These are phyloP conservation scores for Olyra latifolia DNA, from an alignment of 176 grass and related monocot species.

Conservation along the genomic window DNA sequence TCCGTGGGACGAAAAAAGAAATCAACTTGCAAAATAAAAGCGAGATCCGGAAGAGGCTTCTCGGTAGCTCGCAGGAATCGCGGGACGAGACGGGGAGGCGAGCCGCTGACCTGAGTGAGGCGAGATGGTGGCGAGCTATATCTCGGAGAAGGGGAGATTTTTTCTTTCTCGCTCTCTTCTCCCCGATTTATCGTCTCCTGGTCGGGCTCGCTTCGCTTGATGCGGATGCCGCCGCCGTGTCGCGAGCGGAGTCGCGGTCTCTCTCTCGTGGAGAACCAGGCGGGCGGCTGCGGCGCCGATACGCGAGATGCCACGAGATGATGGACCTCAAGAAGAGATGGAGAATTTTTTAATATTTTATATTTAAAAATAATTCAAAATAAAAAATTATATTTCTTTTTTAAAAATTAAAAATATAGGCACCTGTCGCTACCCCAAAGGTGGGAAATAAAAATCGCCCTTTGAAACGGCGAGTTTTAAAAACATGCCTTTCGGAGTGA, in stretches of 20 bases:
- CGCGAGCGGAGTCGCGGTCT: slow-evolving; percentile 33
- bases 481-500: too few relatives aligned
- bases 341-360: too few relatives aligned
- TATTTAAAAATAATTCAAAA: too few relatives aligned
- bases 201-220: too few relatives aligned
- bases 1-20: background rate
- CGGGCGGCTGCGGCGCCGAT: too few relatives aligned
- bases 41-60: slow-evolving; percentile 24
- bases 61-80: background rate
- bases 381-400: too few relatives aligned
- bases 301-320: slow-evolving; percentile 50
- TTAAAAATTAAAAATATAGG: too few relatives aligned
- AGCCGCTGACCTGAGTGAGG: slow-evolving; percentile 38
- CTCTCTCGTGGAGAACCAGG: too few relatives aligned
- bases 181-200: slow-evolving; percentile 45
- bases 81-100: background rate
- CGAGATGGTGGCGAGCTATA: background rate
- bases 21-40: background rate
- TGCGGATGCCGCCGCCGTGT: slow-evolving; percentile 21
- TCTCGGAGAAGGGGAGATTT: background rate
- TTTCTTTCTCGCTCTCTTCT: slow-evolving; percentile 28
- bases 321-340: too few relatives aligned
- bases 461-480: too few relatives aligned
- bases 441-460: too few relatives aligned
- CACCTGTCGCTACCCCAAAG: too few relatives aligned